Evolutionary conservation across 257 asterid genomes (phyloP).

Genomic region (Solanum ossicruentum): DNA sequence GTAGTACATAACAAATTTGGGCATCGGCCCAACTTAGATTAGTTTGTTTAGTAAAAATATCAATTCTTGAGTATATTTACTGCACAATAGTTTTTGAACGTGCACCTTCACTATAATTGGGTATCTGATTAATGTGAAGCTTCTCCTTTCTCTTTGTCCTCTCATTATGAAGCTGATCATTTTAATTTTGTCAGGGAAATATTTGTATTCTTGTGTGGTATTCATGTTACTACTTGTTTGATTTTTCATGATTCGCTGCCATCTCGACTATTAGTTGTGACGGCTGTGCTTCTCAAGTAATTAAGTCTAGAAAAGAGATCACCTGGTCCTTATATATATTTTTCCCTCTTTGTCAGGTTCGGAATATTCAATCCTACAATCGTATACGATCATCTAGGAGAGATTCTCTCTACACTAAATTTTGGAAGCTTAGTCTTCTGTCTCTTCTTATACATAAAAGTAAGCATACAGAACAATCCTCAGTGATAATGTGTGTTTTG

Average conservation of each 20-base stretch:
- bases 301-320: neutral
- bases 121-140: neutral
- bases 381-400: conserved; percentile 90
- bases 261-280: neutral
- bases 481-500: neutral
- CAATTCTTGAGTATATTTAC: neutral
- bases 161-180: neutral
- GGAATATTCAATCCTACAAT: conserved; percentile 76
- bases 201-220: neutral
- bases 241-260: neutral
- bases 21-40: neutral
- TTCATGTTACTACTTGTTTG: neutral
- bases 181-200: neutral
- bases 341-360: conserved; percentile 42
- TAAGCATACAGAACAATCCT: conserved; percentile 16
- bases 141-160: neutral
- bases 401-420: conserved; percentile 78
- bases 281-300: neutral
- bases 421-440: conserved; percentile 84
- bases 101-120: neutral
- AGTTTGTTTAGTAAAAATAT: neutral
- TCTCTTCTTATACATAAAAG: conserved; percentile 69
- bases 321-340: neutral
- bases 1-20: neutral
- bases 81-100: neutral